Evolutionary conservation across 2,329 filamentous ascomycete species (phyloP), one percentile per base, ranked within the genome.

Genomic region (Diaporthe sp.): DNA sequence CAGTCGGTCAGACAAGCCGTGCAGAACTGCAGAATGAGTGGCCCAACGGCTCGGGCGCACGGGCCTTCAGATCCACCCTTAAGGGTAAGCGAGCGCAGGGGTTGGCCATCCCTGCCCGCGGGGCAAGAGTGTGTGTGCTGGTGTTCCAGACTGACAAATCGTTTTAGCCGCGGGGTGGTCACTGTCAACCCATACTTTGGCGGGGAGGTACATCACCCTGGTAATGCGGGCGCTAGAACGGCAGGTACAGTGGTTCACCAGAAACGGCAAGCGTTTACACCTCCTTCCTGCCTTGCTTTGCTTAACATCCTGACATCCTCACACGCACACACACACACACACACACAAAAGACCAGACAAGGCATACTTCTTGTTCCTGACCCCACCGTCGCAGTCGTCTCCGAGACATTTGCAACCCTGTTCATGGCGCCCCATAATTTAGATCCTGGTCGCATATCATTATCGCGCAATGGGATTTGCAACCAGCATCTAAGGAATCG

Each of bases 201-300:
- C 3, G 19, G 6, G 47, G 13, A 27, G n/a, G 7, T 42, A 71
- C 70, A n/a, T 53, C 0, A 1, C 12, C 22, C 44, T 17, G 69
- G 50, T 42, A 4, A 3, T 37, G 30, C 12, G 6, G 22, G 44
- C 44, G 63, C 63, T 66, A 66, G 63, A 66, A 66, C 70, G 53
- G 55, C 70, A 72, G 35, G 47, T 37, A 71, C 42, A 50, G 30
- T 61, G 51, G 51, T 22, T 66, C 70, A 70, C 63, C 35, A 61
- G 71, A 73, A 75, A 73, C 74, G 74, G 59, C 74, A 75, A 71
- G 71, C 71, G 73, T 75, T 73, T n/a, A n/a, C n/a, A n/a, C n/a
- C n/a, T n/a, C n/a, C n/a, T n/a, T n/a, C n/a, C n/a, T n/a, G n/a
- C n/a, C n/a, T n/a, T n/a, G n/a, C n/a, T n/a, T n/a, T n/a, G n/a